Base-by-base conservation (phyloP, 2,329 filamentous ascomycete genomes). In the Epichloe glyceriae region DNA sequence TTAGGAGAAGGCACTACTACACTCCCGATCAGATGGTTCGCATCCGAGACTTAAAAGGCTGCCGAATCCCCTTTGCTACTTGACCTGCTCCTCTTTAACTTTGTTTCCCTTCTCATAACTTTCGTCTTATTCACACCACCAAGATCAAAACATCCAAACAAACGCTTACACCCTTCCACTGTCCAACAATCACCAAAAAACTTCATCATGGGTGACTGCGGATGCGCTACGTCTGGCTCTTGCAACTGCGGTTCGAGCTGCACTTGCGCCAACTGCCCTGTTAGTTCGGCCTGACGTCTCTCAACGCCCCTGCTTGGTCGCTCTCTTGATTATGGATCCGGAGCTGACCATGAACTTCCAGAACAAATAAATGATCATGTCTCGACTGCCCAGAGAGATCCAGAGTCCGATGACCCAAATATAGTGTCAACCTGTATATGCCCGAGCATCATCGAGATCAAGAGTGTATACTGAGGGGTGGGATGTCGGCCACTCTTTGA, bases 261-360 rank as follows among this genome's bases (percentile, higher is more conserved):
- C 68, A 65, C 68, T 55, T 72, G 70, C 57, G 56, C 61, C 45
- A 62, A 62, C 60, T 72, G 70, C 67, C 69, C 69, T 57, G 70
- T 72, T 66, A 60, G 69, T 64, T 26, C 39, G 46, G 34, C 19
- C 17, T 44, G 14, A 17, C 3, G 35, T 38, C 35, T 38, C 7
- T 38, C 15, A 14, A 38, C 7, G 35, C 35, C 14, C 7, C 14
- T 38, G 35, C 35, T 38, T 5, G 35, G 35, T n/a, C 30, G 30
- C 30, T 4, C 4, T 30, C 1, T 11, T 30, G 30, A 30, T 11
- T 1, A 30, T 30, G 30, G 30, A 11, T 30, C 10, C 30, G 8
- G 30, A 11, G 30, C 30, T 30, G 30, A 30, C 30, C 3, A 11
- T 30, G 8, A 10, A 11, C 3, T 30, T 10, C 3, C 30, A 30